Evolutionary conservation across 345 rosid species (phyloP), one percentile per base, ranked within the genome.

Genomic region (Kernera saxatilis): DNA sequence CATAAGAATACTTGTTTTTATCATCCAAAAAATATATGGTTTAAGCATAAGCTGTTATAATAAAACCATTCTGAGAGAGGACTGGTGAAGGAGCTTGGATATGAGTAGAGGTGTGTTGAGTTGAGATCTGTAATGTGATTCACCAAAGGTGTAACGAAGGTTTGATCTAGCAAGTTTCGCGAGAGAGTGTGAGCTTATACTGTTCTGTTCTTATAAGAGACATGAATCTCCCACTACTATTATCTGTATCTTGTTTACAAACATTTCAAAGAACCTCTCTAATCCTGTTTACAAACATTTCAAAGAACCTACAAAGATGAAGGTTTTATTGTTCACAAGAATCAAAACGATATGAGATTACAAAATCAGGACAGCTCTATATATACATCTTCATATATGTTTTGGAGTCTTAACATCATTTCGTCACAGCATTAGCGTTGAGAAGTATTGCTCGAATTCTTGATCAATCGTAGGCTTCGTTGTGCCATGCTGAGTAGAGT

Each of bases 381-480:
- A 70, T 69, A 5, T 76, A 70, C 74, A 62, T 41, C 25, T 64
- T 36, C 29, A 41, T 29, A 35, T 54, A 60, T 45, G 58, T 46
- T 39, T 25, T 45, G n/a, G 60, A 15, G 72, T 30, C 36, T 63
- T 63, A 58, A 39, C 54, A 70, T 5, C n/a, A 57, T 46, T 72
- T 75, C 14, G 21, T 83, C 82, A 87, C 63, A 93, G 68, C 96
- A 91, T 85, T 44, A 93, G 85, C 71, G 2, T 81, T 21, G 98
- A 88, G 80, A 93, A 93, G 76, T 88, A 87, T 72, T 86, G 84
- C 83, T 93, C 97, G 29, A 91, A 91, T 71, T 93, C 98, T 82
- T 85, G 89, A 84, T 93, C 98, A 67, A 91, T 93, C 8, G 94
- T 93, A 4, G 91, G 97, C 72, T 85, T 88, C 71, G 86, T 78